Base-by-base conservation (phyloP, 768 basidiomycete species). In the Phlebiopsis flavidoalba region DNA sequence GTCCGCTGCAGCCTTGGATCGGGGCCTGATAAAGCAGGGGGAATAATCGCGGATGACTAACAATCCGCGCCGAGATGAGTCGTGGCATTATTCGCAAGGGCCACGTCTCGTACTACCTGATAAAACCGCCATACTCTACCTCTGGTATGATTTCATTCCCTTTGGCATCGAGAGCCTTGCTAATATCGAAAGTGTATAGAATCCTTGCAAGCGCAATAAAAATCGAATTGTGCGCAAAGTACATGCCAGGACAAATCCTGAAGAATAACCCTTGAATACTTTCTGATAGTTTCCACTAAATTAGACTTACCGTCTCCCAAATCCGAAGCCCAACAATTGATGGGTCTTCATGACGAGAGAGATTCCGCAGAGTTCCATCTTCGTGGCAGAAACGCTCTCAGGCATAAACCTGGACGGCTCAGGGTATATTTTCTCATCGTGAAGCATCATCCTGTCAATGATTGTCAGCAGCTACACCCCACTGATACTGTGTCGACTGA, bases 201-300 rank as follows among this genome's bases (percentile, higher is more conserved):
- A 71, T 64, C 7, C 53, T 61, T 12, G 69, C 66, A 45, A 71
- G 54, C 24, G 59, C 60, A 19, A 71, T 69, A 60, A 69, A 71
- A 15, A 72, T 33, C 5, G 70, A 67, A 43, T 68, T 66, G 57
- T 67, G 64, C 12, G 70, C 70, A 15, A 73, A 60, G 57, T 61
- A 62, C 63, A 65, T 66, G 5, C 71, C 72, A 8, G 71, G 71
- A 60, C 72, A 71, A 10, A 71, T 67, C 33, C 72, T 73, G 37
- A 36, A 17, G 11, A n/a, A 37, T 24, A 17, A 31, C 50, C 46
- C 7, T 8, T 14, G 7, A 21, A n/a, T n/a, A n/a, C n/a, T n/a
- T n/a, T n/a, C n/a, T n/a, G n/a, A n/a, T n/a, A n/a, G n/a, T n/a
- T n/a, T n/a, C n/a, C n/a, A n/a, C n/a, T n/a, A 43, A 17, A 12